Evolutionary conservation across 441 rosid genomes (phyloP).

Genomic region (Theobroma grandiflorum): DNA sequence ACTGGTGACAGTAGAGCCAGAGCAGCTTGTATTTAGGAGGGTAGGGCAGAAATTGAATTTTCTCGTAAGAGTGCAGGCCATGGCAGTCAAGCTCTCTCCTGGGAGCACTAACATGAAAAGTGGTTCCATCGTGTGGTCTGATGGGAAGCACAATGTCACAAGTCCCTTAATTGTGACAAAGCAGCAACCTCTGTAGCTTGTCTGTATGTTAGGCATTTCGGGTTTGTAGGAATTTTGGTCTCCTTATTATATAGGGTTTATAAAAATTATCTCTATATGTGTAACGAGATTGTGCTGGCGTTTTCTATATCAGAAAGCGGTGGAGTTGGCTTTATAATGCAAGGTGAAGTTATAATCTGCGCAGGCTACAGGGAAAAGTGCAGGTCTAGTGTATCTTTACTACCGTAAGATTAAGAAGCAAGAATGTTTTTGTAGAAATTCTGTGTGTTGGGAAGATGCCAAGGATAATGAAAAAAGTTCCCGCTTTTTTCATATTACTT

Average conservation of each 20-base stretch:
- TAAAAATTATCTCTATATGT: slow-evolving; percentile 18
- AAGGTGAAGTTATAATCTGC: slow-evolving; percentile 19
- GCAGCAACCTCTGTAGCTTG: slow-evolving; percentile 82
- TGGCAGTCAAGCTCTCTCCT: slow-evolving; percentile 54
- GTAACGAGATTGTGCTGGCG: slow-evolving; percentile 31
- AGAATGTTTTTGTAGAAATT: slow-evolving; percentile 32
- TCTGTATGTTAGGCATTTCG: background rate
- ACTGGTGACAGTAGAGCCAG: slow-evolving; percentile 58
- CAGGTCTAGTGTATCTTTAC: slow-evolving; percentile 8
- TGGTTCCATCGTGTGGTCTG: slow-evolving; percentile 67
- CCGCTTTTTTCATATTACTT: slow-evolving; percentile 1
- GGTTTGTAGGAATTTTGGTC: slow-evolving; percentile 31
- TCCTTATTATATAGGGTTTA: slow-evolving; percentile 21
- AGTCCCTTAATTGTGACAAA: slow-evolving; percentile 77
- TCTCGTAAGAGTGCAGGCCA: slow-evolving; percentile 57
- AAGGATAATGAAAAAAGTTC: slow-evolving; percentile 26
- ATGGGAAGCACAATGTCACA: slow-evolving; percentile 65
- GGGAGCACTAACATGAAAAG: slow-evolving; percentile 59
- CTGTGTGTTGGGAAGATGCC: slow-evolving; percentile 15
- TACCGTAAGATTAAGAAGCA: slow-evolving; percentile 23
- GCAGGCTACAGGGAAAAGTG: slow-evolving; percentile 1
- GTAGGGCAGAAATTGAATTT: slow-evolving; percentile 70
- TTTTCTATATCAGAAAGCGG: slow-evolving; percentile 50
- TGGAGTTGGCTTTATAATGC: slow-evolving; percentile 24
- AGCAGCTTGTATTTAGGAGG: slow-evolving; percentile 61